Percentiles rank a stretch among this genome's conserved stretches.
Evolutionary conservation across 257 asterid genomes (phyloP).

Genomic region (Solanum sitiens): DNA sequence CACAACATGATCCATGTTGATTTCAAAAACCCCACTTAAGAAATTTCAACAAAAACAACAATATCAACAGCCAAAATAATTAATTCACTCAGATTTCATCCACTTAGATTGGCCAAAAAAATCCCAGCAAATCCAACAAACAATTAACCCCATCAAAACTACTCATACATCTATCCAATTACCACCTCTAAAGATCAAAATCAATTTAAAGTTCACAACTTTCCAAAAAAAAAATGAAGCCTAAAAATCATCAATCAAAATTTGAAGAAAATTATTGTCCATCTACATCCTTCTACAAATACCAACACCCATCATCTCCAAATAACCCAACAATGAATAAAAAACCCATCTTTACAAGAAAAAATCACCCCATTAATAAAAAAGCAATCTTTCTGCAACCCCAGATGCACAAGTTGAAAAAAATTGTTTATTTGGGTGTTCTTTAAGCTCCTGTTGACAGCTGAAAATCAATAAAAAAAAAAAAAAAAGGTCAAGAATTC

Average conservation of each 20-base stretch:
- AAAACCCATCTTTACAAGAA: conserved; percentile 31
- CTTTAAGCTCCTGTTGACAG: neutral
- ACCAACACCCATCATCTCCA: conserved; percentile 17
- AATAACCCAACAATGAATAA: neutral
- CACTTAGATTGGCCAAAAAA: neutral
- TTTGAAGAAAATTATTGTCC: conserved; percentile 1
- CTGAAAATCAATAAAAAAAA: neutral
- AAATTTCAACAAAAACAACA: neutral
- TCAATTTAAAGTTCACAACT: conserved; percentile 3
- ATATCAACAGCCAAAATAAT: neutral
- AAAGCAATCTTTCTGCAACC: conserved; percentile 16
- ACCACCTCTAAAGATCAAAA: neutral
- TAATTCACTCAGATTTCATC: conserved; percentile 1
- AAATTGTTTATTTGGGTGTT: neutral
- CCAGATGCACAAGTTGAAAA: neutral
- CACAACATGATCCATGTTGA: conserved; percentile 69
- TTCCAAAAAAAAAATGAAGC: neutral
- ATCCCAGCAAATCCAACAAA: neutral
- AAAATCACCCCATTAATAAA: conserved; percentile 13
- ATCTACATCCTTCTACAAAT: conserved; percentile 38
- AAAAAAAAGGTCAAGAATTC: neutral
- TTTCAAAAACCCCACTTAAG: neutral
- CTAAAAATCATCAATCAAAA: neutral
- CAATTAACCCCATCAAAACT: conserved; percentile 1
- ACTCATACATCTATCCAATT: neutral